Conservation (phyloP, 306 rosid genomes). For the Quercus aquifolioides region DNA sequence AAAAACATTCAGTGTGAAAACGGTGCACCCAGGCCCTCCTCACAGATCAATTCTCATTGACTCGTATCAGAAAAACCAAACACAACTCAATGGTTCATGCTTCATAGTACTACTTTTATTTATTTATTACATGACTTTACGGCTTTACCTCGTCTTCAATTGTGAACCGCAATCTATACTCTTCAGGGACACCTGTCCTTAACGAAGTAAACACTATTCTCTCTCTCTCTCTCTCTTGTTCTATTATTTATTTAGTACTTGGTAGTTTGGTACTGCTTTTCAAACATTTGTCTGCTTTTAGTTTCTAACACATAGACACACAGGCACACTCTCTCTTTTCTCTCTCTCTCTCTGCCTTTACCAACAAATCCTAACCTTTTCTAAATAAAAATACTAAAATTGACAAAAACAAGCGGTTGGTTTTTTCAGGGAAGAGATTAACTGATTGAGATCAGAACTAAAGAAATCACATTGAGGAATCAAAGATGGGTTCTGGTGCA, state of each 20-base stretch:
- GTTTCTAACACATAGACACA: background rate
- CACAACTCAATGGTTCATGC: no score
- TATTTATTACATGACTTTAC: no score
- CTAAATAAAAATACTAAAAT: background rate
- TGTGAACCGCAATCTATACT: no score
- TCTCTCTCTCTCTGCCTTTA: background rate
- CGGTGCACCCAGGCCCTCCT: no score
- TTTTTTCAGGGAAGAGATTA: conserved; percentile 1
- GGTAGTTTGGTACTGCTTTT: background rate
- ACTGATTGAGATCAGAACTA: background rate
- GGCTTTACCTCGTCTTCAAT: no score
- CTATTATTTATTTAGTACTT: background rate
- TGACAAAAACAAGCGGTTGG: background rate
- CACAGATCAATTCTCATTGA: no score
- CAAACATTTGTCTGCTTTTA: background rate
- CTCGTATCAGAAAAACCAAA: no score
- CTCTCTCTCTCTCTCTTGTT: background rate
- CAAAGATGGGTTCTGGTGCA: conserved; percentile 83
- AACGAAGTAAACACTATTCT: no score
- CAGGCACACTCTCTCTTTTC: background rate
- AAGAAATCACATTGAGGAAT: conserved; percentile 8
- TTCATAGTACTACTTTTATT: no score
- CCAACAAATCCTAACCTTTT: background rate
- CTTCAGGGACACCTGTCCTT: no score
- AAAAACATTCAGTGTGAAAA: no score